Evolutionary conservation across 768 basidiomycete species (phyloP).

Genomic region (Leccinum incarnatum): DNA sequence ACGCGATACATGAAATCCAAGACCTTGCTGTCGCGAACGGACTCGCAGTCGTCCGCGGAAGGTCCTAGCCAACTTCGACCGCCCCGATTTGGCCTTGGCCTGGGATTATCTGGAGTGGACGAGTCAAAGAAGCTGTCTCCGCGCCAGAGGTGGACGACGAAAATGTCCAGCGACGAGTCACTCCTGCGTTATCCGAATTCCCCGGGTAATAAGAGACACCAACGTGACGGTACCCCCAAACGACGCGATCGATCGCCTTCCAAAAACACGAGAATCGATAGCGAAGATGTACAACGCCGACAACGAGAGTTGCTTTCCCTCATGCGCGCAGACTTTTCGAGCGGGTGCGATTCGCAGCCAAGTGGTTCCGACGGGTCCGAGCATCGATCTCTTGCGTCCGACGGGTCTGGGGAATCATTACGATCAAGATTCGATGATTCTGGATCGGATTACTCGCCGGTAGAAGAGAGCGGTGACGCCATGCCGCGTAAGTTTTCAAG

Average conservation of each 20-base stretch:
- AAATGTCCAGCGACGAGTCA: constrained; percentile 2
- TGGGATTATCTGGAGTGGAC: constrained; percentile 21
- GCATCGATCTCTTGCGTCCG: constrained; percentile 13
- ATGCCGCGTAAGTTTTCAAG: background rate
- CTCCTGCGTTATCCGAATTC: constrained; percentile 6
- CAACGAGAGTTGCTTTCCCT: constrained; percentile 21
- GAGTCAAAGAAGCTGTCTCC: constrained; percentile 14
- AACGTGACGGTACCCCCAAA: constrained; percentile 11
- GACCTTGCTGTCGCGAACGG: constrained; percentile 11
- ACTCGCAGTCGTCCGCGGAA: constrained; percentile 23
- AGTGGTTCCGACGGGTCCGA: constrained; percentile 14
- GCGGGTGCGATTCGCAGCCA: constrained; percentile 19
- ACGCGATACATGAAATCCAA: constrained; percentile 17
- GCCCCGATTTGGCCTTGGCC: constrained; percentile 30
- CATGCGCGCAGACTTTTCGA: constrained; percentile 7
- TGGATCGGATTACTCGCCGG: constrained; percentile 32
- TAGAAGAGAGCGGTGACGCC: constrained; percentile 17
- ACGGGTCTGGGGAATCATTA: constrained; percentile 20
- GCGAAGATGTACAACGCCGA: constrained; percentile 14
- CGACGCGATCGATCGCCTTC: constrained; percentile 12
- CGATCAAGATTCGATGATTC: constrained; percentile 25
- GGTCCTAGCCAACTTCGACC: constrained; percentile 16
- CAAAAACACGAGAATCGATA: constrained; percentile 1
- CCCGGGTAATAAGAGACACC: constrained; percentile 6
- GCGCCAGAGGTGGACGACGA: constrained; percentile 17